Evolutionary conservation across 2,329 filamentous ascomycete species (phyloP), one percentile per base, ranked within the genome.

Genomic region (Paecilomyces niveus): DNA sequence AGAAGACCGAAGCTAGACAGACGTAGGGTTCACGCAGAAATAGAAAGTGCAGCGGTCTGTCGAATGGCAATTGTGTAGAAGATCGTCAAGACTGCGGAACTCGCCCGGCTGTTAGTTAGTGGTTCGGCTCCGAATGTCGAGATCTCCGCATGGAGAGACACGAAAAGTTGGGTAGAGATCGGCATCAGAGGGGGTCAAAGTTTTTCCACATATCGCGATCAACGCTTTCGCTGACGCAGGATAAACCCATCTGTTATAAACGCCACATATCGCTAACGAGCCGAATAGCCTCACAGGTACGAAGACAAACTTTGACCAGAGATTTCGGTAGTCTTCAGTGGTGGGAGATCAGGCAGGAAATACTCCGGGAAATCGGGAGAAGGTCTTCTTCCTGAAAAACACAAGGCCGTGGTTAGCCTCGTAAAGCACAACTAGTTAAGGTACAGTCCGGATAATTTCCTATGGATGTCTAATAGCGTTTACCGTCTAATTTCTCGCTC

Each of bases 171-270:
- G 50, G 50, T 29, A 52, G 22, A 29, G 24, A 45, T 45, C 35
- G 50, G 24, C 21, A 52, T 22, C 50, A 21, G 50, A 52, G 18
- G 15, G 15, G 6, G 24, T 8, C 21, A 22, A 22, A 52, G 50
- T 52, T 52, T 52, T 52, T 52, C 50, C 50, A 52, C 50, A 52
- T 52, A 52, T 52, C 50, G 21, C 50, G 39, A 45, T 45, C 39
- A 18, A 45, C 15, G 15, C n/a, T 45, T 18, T 45, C 4, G n/a
- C 13, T 33, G 8, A 7, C 9, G 32, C 32, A 15, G 13, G 2
- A 21, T n/a, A 45, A 8, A 21, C 35, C 8, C 35, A 45, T 45
- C n/a, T 18, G 35, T 13, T 45, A 13, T 6, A n/a, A 18, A 26
- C 24, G 35, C 35, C 35, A 45, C 35, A 6, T 7, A 45, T 45